Conservation (phyloP, 495 filamentous ascomycete species). For the Copromyces sp. region DNA sequence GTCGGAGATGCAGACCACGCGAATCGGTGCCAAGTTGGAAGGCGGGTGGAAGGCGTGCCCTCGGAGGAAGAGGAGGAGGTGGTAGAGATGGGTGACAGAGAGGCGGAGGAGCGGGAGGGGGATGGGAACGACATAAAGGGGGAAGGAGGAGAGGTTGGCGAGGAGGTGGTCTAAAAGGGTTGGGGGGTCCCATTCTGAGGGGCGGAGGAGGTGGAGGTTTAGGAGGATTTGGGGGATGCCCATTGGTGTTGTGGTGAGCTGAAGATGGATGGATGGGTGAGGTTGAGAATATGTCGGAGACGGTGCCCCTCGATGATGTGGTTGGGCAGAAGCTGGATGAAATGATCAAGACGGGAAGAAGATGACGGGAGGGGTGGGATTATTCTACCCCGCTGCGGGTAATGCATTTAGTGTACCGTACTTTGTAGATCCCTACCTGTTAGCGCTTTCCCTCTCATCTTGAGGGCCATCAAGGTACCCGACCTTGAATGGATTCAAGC, state of each 20-base stretch:
- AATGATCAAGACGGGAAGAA: neutral
- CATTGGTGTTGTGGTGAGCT: constrained; percentile 18
- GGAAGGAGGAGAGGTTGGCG: constrained; percentile 19
- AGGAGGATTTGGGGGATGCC: constrained; percentile 23
- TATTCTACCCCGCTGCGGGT: neutral
- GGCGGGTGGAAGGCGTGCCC: constrained; percentile 47
- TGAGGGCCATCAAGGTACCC: neutral
- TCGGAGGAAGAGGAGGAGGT: constrained; percentile 51
- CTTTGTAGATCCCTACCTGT: neutral
- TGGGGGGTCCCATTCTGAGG: constrained; percentile 38
- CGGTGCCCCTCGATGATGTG: neutral
- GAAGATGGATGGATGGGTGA: neutral
- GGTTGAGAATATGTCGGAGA: neutral
- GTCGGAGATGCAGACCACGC: constrained; percentile 83
- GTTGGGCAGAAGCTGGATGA: neutral
- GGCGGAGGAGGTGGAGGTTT: constrained; percentile 32
- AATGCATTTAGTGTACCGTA: neutral
- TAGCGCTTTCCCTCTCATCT: neutral
- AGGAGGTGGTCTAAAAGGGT: constrained; percentile 41
- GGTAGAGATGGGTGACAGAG: constrained; percentile 41
- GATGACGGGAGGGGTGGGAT: neutral
- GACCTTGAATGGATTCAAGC: neutral
- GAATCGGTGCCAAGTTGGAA: constrained; percentile 43
- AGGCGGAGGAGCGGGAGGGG: constrained; percentile 35
- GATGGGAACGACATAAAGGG: neutral